Base-by-base conservation (phyloP, 208 protist species). In the Crithidia sp. region DNA sequence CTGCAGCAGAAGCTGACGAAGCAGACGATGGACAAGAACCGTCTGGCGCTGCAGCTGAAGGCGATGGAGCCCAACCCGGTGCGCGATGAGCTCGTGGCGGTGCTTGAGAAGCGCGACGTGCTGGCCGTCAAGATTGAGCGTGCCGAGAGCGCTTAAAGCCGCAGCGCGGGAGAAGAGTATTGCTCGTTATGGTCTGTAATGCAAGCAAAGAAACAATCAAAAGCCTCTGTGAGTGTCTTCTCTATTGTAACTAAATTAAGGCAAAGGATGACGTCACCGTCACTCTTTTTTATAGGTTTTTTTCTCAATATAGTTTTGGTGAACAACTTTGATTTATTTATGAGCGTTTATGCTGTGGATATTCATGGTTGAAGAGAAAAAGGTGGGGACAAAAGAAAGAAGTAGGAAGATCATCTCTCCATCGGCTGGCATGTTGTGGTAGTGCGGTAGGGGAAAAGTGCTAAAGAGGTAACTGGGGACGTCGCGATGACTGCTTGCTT, bases 1-100 rank as follows among this genome's bases (percentile, higher is more conserved):
- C 83, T 94, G 49, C 86, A 92, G 79, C 87, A 93, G 79, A 94
- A 94, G 67, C 66, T 93, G 39, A 76, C 76, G 47, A 96, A 94
- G 81, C 89, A 92, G 66, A 88, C 79, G 17, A 83, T 86, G 79
- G 89, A 94, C 14, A 78, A 81, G 45, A 90, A 89, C 65, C 89
- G 89, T 47, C 66, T 93, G 50, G 82, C 86, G 28, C 67, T 96
- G 71, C 88, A 94, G 74, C 72, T 96, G 64, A 96, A 94, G 78
- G 76, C 91, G 45, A 77, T 87, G 76, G 85, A 94, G 67, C 67
- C 85, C 10, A 84, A 84, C 63, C 69, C 79, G 12, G 41, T 75
- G 36, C 85, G 82, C 50, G 81, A 89, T 39, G 89, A 93, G 74
- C 72, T 94, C 7, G 14, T 93, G 14, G 58, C 68, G 40, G 68